Evolutionary conservation across 352 stramenopile species (phyloP), one percentile per base, ranked within the genome.

Genomic region (Globisporangium iwayamae): DNA sequence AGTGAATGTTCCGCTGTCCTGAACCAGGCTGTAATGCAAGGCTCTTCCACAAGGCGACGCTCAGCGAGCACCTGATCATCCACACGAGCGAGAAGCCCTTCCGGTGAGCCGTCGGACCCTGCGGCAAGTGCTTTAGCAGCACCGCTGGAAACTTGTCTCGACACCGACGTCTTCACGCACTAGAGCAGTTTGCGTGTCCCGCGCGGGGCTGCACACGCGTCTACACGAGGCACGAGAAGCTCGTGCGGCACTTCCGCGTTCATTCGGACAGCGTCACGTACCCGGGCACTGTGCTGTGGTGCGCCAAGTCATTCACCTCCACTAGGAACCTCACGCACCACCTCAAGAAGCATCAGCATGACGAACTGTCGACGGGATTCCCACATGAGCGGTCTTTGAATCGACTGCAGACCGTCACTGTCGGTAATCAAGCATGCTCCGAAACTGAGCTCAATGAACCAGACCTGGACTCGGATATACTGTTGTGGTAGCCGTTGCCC

Each of bases 61-160:
- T 55, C 22, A 8, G 22, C 3, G 48, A 55, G 20, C 48, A 20
- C 30, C 13, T 55, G n/a, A 36, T 34, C n/a, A n/a, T 25, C 20
- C 48, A 55, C 48, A 55, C 48, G 30, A 25, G 22, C 20, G 48
- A 55, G 48, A 55, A 55, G 30, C 22, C 48, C 0, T 38, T 39
- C 28, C 11, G 22, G 10, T 56, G 50, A 25, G 3, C n/a, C 11
- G 14, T 56, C 25, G 18, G 39, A 13, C 39, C 20, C 22, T 56
- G 50, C 25, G 50, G 50, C 4, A 56, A 38, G 28, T 25, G 50
- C 25, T 41, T 56, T 4, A 39, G 9, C 28, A 39, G 9, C 8
- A 56, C 50, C 25, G 38, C 50, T 10, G 50, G 50, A 7, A 56
- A 56, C 50, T 13, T 56, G 50, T 56, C 28, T 8, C 22, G 50